These are phyloP conservation scores for Aspergillus mulundensis DNA, from an alignment of 495 filamentous ascomycete species.

Conservation along the genomic window DNA sequence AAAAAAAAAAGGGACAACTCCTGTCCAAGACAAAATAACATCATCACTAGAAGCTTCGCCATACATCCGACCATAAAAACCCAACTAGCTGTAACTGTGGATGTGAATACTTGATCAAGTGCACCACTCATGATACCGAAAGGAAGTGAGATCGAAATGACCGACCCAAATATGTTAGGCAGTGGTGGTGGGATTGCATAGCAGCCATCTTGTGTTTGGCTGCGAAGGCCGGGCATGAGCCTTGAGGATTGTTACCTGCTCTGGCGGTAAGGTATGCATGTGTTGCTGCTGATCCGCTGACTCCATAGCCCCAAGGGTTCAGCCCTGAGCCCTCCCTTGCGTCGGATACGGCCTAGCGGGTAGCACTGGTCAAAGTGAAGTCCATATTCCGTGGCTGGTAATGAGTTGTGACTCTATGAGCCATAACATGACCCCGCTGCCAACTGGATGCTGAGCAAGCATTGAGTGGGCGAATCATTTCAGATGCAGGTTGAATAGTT, in stretches of 20 bases:
- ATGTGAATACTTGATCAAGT: background rate
- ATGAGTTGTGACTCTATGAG: too few species aligned
- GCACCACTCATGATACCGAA: slow-evolving; percentile 11
- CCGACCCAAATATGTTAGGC: slow-evolving; percentile 22
- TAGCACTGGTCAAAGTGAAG: slow-evolving; percentile 4
- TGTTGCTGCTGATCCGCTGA: slow-evolving; percentile 22
- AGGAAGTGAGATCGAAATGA: slow-evolving; percentile 19
- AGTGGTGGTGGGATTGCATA: slow-evolving; percentile 12
- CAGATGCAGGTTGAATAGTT: too few species aligned
- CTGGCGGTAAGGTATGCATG: slow-evolving; percentile 7
- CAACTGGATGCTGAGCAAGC: too few species aligned
- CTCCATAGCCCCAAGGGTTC: slow-evolving; percentile 21
- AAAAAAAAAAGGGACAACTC: slow-evolving; percentile 8
- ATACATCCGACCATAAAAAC: too few species aligned
- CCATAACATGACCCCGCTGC: background rate
- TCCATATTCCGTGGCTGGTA: too few species aligned
- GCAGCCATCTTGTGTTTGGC: background rate
- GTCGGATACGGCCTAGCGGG: slow-evolving; percentile 20
- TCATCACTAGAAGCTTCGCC: background rate
- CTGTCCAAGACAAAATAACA: background rate
- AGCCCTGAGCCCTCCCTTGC: slow-evolving; percentile 31
- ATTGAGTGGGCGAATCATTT: too few species aligned
- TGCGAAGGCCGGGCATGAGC: background rate
- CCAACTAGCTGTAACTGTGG: background rate
- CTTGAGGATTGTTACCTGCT: slow-evolving; percentile 12